Evolutionary conservation across 1,139 yeast species (phyloP), one percentile per base, ranked within the genome.

Genomic region (Lodderomyces metapsilosis): DNA sequence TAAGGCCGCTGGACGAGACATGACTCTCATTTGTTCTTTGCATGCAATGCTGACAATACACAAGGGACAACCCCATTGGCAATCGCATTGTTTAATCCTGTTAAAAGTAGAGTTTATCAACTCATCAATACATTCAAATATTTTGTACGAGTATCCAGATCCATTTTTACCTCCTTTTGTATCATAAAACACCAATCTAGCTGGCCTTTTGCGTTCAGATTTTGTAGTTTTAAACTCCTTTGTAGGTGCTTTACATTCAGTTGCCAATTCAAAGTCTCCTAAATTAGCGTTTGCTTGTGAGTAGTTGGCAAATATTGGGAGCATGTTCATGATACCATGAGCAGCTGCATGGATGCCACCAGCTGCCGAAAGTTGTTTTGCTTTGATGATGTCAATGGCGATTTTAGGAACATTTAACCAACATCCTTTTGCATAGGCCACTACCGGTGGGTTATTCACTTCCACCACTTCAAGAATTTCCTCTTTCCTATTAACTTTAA

Each of bases 301-400:
- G 12, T 43, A 73, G 43, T 62, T 61, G 5, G 72, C 65, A 47
- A 79, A 78, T 4, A 76, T 52, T 0, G 96, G 95, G 20, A 89
- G 59, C 48, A 86, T 73, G 38, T 85, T 84, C 76, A 88, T 83
- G 1, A 91, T 66, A 0, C 88, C 88, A 66, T 92, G 99, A 51
- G 89, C 94, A 0, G 96, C 95, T 5, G 95, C 97, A 64, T 94
- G 99, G n/a, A 92, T 88, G 0, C 94, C 95, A 2, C 88, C 98
- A 0, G 98, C 92, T 2, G 83, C 65, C 34, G 80, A 84, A 34
- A 92, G 64, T 2, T 68, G 54, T 50, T 88, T 87, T 2, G 59
- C 61, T 3, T 69, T 65, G 21, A 91, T 68, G 2, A 81, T 48
- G 2, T 79, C 79, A n/a, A 91, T 57, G 0, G 88, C 84, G 10